Conservation (phyloP, 2,329 filamentous ascomycete genomes). For the Claviceps sp. region DNA sequence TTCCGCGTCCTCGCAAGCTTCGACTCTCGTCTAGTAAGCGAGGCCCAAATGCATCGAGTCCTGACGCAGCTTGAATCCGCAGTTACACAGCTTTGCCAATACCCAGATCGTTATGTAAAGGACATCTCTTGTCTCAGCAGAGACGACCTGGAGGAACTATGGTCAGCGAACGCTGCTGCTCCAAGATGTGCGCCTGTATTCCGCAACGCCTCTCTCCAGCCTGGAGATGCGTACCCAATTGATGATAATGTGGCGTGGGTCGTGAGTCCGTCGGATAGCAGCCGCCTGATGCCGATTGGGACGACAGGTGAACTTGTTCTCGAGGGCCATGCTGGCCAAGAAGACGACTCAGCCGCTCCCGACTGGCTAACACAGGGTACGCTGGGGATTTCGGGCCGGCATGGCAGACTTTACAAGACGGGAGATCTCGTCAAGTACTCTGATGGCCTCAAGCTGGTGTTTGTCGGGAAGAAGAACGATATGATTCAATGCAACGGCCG, state of each 20-base stretch:
- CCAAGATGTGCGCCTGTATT: constrained; percentile 9
- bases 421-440: constrained; percentile 14
- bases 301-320: constrained; percentile 23
- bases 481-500: constrained; percentile 13
- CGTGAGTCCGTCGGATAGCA: constrained; percentile 13
- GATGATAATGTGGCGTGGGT: constrained; percentile 16
- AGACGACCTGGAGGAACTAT: constrained; percentile 23
- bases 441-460: constrained; percentile 12
- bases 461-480: constrained; percentile 11
- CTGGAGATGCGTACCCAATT: constrained; percentile 12
- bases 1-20: not conserved
- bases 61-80: constrained; percentile 32
- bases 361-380: constrained; percentile 12
- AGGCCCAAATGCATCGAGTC: not conserved
- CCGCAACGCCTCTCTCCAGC: constrained; percentile 8
- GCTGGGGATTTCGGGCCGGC: constrained; percentile 9
- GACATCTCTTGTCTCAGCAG: constrained; percentile 22
- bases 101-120: constrained; percentile 18
- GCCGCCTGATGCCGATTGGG: constrained; percentile 17
- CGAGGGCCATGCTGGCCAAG: constrained; percentile 17
- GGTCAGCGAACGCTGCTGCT: constrained; percentile 14
- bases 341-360: constrained; percentile 8
- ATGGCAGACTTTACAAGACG: constrained; percentile 12
- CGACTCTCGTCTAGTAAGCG: not conserved
- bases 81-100: constrained; percentile 31